Conservation (phyloP, 441 rosid species). For the Corymbia citriodora region DNA sequence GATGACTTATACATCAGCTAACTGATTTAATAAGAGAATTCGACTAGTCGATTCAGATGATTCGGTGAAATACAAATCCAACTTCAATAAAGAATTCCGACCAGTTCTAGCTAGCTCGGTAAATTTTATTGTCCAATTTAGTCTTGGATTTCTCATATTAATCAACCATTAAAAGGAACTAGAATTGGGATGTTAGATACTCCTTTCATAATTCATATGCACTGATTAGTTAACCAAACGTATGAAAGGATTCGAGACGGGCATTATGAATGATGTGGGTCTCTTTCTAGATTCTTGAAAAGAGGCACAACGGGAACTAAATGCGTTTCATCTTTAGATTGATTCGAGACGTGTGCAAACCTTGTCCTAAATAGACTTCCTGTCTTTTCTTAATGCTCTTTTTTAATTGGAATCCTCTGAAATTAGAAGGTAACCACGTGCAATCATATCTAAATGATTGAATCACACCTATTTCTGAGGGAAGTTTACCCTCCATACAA, state of each 20-base stretch:
- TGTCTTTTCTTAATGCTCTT: accelerated
- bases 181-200: neutral
- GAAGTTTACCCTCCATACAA: neutral
- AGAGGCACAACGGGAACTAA: neutral
- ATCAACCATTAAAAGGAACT: neutral
- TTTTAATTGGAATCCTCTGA: neutral
- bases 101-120: neutral
- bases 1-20: neutral
- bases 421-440: too few species aligned
- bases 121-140: neutral
- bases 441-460: too few species aligned
- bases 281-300: accelerated
- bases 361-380: neutral
- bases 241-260: accelerated
- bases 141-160: neutral
- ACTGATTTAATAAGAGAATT: accelerated
- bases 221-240: neutral
- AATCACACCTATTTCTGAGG: neutral
- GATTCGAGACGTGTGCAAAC: neutral
- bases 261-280: neutral
- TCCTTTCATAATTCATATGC: neutral
- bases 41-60: neutral
- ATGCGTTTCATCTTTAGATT: neutral
- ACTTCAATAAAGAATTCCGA: neutral
- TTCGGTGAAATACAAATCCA: neutral